These are phyloP conservation scores for Cladosporium sp. DNA, from an alignment of 2,329 filamentous ascomycete genomes.

Conservation along the genomic window DNA sequence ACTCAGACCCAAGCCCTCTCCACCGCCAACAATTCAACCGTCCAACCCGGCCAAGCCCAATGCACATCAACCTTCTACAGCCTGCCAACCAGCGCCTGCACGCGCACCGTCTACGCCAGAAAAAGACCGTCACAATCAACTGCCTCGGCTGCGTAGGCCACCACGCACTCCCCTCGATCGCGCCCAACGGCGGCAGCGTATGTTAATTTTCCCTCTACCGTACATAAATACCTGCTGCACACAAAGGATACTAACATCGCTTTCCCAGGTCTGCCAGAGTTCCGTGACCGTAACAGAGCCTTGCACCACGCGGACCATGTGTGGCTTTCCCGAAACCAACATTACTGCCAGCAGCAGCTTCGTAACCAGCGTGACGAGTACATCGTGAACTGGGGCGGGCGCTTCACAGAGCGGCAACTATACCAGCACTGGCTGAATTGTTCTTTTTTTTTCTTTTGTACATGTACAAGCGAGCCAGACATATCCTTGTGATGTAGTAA, in stretches of 20 bases:
- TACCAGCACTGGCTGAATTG: neutral
- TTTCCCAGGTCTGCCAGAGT: neutral
- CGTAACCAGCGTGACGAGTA: neutral
- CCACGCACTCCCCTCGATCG: neutral
- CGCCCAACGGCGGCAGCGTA: neutral
- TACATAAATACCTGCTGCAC: neutral
- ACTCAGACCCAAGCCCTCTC: neutral
- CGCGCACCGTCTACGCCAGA: neutral
- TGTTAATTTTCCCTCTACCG: neutral
- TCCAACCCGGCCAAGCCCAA: neutral
- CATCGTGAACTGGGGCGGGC: neutral
- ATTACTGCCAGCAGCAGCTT: neutral
- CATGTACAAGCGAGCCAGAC: neutral
- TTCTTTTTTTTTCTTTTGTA: neutral
- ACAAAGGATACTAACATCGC: neutral
- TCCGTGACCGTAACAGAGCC: neutral
- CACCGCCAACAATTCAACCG: neutral
- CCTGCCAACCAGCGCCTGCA: neutral
- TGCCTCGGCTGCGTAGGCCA: slow-evolving; percentile 10
- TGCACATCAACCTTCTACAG: slow-evolving; percentile 7
- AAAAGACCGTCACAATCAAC: neutral
- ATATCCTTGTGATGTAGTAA: neutral
- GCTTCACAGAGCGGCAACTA: neutral
- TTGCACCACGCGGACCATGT: neutral
- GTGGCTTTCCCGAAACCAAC: neutral